Conservation (phyloP, 148 eudicot genomes). For the Vaccinium macrocarpon region DNA sequence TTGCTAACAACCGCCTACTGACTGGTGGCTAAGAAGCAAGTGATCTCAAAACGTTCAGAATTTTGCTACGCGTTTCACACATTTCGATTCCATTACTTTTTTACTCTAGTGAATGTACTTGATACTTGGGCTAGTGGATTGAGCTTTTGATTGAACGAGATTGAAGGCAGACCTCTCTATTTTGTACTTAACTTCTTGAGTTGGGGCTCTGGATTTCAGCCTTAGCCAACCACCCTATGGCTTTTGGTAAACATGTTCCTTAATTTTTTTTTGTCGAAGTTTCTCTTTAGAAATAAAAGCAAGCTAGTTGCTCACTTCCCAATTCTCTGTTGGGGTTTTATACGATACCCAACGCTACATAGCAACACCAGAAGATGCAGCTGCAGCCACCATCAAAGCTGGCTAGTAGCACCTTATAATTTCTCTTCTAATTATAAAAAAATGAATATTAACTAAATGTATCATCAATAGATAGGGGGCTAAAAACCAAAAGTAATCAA, state of each 20-base stretch:
- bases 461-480: too few species aligned
- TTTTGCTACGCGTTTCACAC: too few species aligned
- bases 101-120: too few species aligned
- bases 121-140: background rate
- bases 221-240: background rate
- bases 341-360: slow-evolving; percentile 75
- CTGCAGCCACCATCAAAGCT: slow-evolving; percentile 83
- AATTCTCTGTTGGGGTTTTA: too few species aligned
- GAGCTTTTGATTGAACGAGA: background rate
- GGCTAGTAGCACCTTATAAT: slow-evolving; percentile 31
- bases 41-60: too few species aligned
- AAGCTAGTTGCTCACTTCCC: background rate
- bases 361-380: slow-evolving; percentile 80
- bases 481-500: background rate
- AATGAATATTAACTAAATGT: too few species aligned
- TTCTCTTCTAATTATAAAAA: background rate
- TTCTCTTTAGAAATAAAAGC: background rate
- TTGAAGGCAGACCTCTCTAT: background rate
- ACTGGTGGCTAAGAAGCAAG: too few species aligned
- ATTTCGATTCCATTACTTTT: too few species aligned
- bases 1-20: too few species aligned
- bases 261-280: background rate
- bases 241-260: background rate
- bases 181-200: background rate
- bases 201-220: background rate